Conservation (phyloP, 306 rosid species). For the Rosa multiflora region DNA sequence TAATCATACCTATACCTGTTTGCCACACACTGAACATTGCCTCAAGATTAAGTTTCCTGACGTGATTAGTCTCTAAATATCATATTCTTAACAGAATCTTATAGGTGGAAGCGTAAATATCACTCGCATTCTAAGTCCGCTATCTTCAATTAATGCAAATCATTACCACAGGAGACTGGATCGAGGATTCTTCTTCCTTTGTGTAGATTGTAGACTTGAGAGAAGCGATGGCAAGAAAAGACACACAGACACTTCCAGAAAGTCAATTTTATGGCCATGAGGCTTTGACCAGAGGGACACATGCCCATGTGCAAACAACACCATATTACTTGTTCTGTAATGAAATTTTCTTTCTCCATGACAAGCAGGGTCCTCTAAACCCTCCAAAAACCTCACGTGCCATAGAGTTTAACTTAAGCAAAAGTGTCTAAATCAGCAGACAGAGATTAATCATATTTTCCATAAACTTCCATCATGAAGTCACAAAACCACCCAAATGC, state of each 20-base stretch:
- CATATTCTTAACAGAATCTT: neutral
- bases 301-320: constrained; percentile 34
- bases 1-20: neutral
- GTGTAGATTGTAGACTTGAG: neutral
- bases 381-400: constrained; percentile 21
- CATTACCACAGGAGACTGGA: constrained; percentile 27
- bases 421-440: constrained; percentile 7
- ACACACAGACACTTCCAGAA: neutral
- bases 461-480: constrained; percentile 11
- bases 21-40: neutral
- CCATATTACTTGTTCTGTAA: constrained; percentile 1
- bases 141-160: constrained; percentile 43
- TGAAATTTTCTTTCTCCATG: neutral
- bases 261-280: neutral
- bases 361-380: constrained; percentile 13
- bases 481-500: neutral
- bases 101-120: neutral
- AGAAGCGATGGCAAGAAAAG: neutral
- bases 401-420: neutral
- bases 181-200: constrained; percentile 20
- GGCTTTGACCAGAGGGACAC: constrained; percentile 16
- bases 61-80: neutral
- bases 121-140: constrained; percentile 28
- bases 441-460: neutral
- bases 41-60: neutral